Evolutionary conservation across 1,139 yeast genomes (phyloP).

Genomic region (Candida dubliniensis): DNA sequence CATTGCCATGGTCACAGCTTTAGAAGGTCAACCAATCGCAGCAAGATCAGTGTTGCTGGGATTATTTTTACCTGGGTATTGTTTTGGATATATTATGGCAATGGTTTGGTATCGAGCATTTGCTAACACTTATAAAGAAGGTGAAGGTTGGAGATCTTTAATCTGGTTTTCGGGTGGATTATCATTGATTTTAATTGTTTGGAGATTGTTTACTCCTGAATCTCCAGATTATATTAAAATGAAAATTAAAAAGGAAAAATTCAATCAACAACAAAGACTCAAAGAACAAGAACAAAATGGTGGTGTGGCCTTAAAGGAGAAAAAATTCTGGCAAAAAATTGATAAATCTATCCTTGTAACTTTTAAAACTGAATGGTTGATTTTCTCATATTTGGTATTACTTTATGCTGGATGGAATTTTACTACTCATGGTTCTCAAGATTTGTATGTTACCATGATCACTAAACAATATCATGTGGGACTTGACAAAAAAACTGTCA

Average conservation of each 20-base stretch:
- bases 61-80: constrained; percentile 41
- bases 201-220: constrained; percentile 37
- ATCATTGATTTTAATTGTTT: constrained; percentile 32
- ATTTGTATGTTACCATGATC: constrained; percentile 51
- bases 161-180: constrained; percentile 79
- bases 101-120: constrained; percentile 45
- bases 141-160: constrained; percentile 66
- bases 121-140: constrained; percentile 57
- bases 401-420: constrained; percentile 53
- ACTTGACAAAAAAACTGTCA: constrained; percentile 41
- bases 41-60: constrained; percentile 41
- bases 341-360: constrained; percentile 20
- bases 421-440: constrained; percentile 57
- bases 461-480: constrained; percentile 37
- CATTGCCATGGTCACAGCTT: constrained; percentile 30
- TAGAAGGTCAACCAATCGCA: constrained; percentile 36
- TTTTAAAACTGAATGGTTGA: constrained; percentile 42
- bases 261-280: constrained; percentile 9
- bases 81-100: constrained; percentile 39
- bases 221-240: constrained; percentile 26
- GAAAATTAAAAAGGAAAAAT: constrained; percentile 17
- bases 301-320: background rate
- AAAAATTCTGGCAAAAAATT: constrained; percentile 11
- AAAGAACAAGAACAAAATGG: background rate
- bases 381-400: constrained; percentile 44